A percentile compares a stretch with the other conserved stretches of the same genome.
Evolutionary conservation across 2,329 filamentous ascomycete genomes (phyloP).

Genomic region (Fusarium tuaranense): DNA sequence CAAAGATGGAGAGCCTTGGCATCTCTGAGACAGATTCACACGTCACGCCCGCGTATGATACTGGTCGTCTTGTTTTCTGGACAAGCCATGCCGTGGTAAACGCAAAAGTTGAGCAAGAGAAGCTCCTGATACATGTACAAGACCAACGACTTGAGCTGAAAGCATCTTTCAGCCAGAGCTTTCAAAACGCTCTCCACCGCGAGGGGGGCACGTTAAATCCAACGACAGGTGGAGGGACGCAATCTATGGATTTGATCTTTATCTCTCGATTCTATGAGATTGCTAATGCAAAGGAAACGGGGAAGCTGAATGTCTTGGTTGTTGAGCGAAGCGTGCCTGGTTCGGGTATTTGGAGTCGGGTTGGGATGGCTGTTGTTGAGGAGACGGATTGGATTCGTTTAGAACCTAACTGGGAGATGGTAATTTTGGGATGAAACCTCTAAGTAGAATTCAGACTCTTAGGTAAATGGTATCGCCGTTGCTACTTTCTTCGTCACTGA

Average conservation of each 20-base stretch:
- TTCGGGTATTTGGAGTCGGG: constrained; percentile 7
- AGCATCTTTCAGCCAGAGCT: background rate
- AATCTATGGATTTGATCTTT: background rate
- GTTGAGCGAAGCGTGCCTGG: background rate
- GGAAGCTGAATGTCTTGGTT: constrained; percentile 9
- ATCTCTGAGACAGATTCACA: background rate
- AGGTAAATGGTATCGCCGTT: background rate
- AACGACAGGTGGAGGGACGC: too few species aligned
- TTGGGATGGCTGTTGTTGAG: background rate
- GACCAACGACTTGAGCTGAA: background rate
- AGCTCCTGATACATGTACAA: background rate
- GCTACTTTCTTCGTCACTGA: background rate
- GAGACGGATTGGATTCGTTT: constrained; percentile 1
- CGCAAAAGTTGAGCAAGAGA: background rate
- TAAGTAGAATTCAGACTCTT: background rate
- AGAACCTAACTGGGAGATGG: constrained; percentile 1
- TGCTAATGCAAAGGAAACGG: background rate
- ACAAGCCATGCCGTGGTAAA: background rate
- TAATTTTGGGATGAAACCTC: background rate
- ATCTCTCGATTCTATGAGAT: background rate
- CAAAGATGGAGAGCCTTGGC: background rate
- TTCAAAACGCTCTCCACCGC: background rate
- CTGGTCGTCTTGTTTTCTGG: constrained; percentile 5
- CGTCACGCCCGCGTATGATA: background rate
- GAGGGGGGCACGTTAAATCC: background rate